Evolutionary conservation across 345 rosid species (phyloP).

Genomic region (Acer campestre): DNA sequence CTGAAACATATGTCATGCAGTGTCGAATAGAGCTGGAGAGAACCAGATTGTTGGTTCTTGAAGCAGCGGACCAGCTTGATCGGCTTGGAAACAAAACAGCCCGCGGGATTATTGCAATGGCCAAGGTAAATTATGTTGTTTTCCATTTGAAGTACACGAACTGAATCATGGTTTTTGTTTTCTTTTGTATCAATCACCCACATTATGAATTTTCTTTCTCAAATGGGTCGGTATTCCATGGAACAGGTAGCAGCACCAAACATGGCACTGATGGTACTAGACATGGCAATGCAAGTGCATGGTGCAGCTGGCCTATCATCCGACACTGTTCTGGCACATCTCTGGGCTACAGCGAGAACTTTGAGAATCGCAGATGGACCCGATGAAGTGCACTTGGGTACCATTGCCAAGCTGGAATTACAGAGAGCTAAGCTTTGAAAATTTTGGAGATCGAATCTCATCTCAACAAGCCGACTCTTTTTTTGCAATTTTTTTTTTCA

Average conservation of each 20-base stretch:
- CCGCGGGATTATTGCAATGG: slow-evolving; percentile 85
- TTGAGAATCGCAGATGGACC: slow-evolving; percentile 88
- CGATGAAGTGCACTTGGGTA: slow-evolving; percentile 94
- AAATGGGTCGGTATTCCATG: background rate
- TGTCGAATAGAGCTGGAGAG: slow-evolving; percentile 83
- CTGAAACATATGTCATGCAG: slow-evolving; percentile 38
- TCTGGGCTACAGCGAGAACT: slow-evolving; percentile 90
- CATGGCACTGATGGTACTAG: slow-evolving; percentile 87
- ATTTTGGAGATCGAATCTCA: background rate
- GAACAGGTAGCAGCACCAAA: slow-evolving; percentile 93
- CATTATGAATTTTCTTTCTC: background rate
- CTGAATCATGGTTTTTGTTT: background rate
- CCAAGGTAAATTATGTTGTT: slow-evolving; percentile 54
- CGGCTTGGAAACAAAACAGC: slow-evolving; percentile 88
- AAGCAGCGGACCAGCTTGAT: slow-evolving; percentile 95
- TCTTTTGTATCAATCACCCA: background rate
- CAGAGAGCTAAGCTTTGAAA: slow-evolving; percentile 74
- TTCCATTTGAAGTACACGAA: background rate
- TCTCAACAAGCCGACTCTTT: background rate
- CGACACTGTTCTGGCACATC: slow-evolving; percentile 79
- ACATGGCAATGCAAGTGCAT: slow-evolving; percentile 90
- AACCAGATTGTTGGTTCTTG: slow-evolving; percentile 80
- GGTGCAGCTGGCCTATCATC: slow-evolving; percentile 85
- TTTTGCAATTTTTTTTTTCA: background rate
- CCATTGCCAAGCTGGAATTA: slow-evolving; percentile 82